These are phyloP conservation scores for Oryza brachyantha DNA, from an alignment of 176 grass and related monocot genomes.

Conservation along the genomic window DNA sequence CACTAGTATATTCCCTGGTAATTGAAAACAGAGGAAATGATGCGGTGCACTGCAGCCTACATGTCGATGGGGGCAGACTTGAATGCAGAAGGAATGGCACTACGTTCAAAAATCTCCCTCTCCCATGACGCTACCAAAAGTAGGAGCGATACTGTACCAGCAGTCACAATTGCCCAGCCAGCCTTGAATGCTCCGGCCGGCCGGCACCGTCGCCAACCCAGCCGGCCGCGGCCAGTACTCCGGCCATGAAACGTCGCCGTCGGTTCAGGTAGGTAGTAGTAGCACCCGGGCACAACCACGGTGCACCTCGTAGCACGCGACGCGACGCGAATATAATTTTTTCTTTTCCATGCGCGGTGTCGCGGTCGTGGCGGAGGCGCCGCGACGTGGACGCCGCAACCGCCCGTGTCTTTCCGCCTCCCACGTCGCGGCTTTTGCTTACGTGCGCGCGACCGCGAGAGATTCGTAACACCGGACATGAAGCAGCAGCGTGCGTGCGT, in stretches of 20 bases:
- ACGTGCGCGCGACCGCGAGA: not conserved
- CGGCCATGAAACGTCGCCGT: constrained; percentile 26
- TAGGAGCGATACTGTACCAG: not conserved
- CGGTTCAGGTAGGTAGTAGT: constrained; percentile 7
- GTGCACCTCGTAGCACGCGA: not conserved
- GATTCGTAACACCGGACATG: no score
- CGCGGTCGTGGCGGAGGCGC: not conserved
- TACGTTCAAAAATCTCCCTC: not conserved
- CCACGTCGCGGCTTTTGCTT: constrained; percentile 1
- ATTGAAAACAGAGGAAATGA: not conserved
- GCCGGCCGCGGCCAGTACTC: not conserved
- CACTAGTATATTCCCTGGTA: not conserved
- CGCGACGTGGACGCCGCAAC: constrained; percentile 36
- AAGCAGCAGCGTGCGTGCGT: no score
- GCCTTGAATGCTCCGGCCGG: not conserved
- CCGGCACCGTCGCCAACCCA: constrained; percentile 1
- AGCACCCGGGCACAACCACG: no score
- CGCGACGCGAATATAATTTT: no score
- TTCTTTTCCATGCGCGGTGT: no score
- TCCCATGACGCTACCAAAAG: not conserved
- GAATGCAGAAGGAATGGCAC: not conserved
- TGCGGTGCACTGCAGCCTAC: constrained; percentile 2
- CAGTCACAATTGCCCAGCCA: no score
- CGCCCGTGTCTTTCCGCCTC: not conserved
- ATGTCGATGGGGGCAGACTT: not conserved